Evolutionary conservation across 2,329 filamentous ascomycete genomes (phyloP).

Genomic region (Fusarium virguliforme): DNA sequence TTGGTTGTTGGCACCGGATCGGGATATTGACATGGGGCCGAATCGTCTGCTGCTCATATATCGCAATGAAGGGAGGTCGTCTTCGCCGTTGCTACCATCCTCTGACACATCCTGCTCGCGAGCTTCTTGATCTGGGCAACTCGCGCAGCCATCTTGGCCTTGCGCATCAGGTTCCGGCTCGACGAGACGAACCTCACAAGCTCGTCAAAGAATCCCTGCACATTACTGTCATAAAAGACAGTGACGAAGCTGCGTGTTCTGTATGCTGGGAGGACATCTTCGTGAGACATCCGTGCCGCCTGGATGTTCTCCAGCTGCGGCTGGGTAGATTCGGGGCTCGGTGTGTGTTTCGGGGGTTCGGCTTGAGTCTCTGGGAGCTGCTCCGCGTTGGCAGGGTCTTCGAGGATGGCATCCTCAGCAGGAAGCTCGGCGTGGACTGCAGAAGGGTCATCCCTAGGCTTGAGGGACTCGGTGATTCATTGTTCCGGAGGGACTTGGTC

Average conservation of each 20-base stretch:
- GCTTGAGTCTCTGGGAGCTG: constrained; percentile 40
- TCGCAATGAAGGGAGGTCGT: no score
- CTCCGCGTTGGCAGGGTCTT: no score
- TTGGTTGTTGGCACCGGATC: constrained; percentile 49
- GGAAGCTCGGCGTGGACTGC: constrained; percentile 36
- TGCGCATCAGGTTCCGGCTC: constrained; percentile 85
- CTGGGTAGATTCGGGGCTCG: constrained; percentile 48
- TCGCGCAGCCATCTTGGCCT: no score
- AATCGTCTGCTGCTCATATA: no score
- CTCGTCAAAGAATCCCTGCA: constrained; percentile 86
- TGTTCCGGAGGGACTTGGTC: constrained; percentile 64
- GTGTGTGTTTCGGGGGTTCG: constrained; percentile 51
- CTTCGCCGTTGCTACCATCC: constrained; percentile 62
- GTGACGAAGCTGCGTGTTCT: constrained; percentile 83
- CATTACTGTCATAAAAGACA: constrained; percentile 92
- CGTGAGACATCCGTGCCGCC: no score
- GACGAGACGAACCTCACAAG: constrained; percentile 86
- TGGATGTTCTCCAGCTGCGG: no score
- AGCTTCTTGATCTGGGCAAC: constrained; percentile 74
- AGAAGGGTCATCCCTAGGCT: constrained; percentile 61
- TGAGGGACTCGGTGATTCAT: constrained; percentile 70
- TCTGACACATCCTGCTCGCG: constrained; percentile 73
- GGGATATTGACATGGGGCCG: no score
- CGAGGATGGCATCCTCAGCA: constrained; percentile 35
- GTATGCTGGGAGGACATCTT: no score